phyloP scores from a whole-genome alignment of 2,329 filamentous ascomycete species.

The Aspergillus quadrilineatus region DNA sequence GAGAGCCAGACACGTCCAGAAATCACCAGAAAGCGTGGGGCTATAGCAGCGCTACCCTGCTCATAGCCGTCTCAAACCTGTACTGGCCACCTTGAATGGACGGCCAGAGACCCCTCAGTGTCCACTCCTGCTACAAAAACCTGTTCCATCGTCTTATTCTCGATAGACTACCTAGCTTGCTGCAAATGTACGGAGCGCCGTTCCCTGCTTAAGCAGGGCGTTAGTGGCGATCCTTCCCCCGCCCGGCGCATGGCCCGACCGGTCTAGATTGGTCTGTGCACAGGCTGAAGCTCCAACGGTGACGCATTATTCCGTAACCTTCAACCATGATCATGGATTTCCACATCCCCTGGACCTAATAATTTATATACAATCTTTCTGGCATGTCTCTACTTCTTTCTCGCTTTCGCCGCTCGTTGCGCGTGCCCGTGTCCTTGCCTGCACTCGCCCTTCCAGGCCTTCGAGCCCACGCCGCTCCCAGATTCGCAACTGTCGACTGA shows the following conservation, averaged over 20 bases:
- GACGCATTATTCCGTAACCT: background rate
- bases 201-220: background rate
- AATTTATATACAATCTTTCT: background rate
- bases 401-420: slow-evolving; percentile 1
- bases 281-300: background rate
- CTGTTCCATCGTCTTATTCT: background rate
- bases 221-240: slow-evolving; percentile 1
- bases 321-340: background rate
- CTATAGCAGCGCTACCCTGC: background rate
- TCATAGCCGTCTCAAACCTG: background rate
- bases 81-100: background rate
- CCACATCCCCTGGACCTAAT: background rate
- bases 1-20: background rate
- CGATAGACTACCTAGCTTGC: no score
- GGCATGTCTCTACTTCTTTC: background rate
- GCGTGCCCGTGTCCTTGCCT: background rate
- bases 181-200: no score
- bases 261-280: background rate
- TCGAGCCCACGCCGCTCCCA: slow-evolving; percentile 25
- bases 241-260: background rate
- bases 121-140: background rate
- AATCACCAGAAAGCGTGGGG: background rate
- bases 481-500: slow-evolving; percentile 34
- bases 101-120: background rate
- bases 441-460: background rate